Conservation (phyloP, 129 eudicot species). For the Daucus carota region DH1_v3.0 NC_030386.2:4184501-4185000, state of each 20-base stretch:
- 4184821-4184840: conserved; percentile 2
- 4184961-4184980: background rate
- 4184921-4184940: conserved; percentile 49
- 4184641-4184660: conserved; percentile 63
- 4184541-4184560: background rate
- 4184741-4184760: conserved; percentile 44
- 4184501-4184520: background rate
- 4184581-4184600: background rate
- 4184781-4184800: background rate
- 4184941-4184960: conserved; percentile 63
- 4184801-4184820: background rate
- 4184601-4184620: background rate
- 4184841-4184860: background rate
- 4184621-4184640: conserved; percentile 59
- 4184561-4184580: background rate
- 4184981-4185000: background rate
- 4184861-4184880: conserved; percentile 68
- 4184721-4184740: conserved; percentile 83
- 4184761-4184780: background rate
- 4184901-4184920: conserved; percentile 78
- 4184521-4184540: background rate
- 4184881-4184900: conserved; percentile 77
- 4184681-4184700: conserved; percentile 93
- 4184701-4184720: conserved; percentile 84
- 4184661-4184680: conserved; percentile 61